Evolutionary conservation across 176 grass and related monocot species (phyloP).

Genomic region (Eragrostis curvula): DNA sequence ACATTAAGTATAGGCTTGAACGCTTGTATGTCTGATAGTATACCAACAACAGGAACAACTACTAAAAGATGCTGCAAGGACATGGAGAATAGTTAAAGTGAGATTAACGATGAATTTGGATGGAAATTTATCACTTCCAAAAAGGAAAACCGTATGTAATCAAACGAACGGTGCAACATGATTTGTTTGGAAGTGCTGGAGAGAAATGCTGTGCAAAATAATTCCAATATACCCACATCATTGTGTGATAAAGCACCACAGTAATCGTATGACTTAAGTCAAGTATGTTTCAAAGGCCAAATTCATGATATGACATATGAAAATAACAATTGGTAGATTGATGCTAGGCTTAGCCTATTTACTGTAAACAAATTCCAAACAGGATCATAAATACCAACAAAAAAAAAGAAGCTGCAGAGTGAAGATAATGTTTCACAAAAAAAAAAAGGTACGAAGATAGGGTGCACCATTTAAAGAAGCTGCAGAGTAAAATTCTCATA

Average conservation of each 20-base stretch:
- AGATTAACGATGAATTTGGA: background rate
- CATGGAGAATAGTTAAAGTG: conserved; percentile 4
- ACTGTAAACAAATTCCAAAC: background rate
- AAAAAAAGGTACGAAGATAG: background rate
- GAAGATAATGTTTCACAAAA: no score
- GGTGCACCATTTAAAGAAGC: background rate
- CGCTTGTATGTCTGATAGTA: conserved; percentile 54
- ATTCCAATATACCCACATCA: background rate
- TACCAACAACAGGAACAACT: conserved; percentile 67
- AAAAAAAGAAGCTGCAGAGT: background rate
- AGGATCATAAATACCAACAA: background rate
- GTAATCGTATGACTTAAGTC: background rate
- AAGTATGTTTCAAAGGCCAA: background rate
- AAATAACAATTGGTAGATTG: background rate
- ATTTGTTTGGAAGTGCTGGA: conserved; percentile 5
- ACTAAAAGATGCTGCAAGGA: conserved; percentile 67
- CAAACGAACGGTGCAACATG: background rate
- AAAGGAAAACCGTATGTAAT: background rate
- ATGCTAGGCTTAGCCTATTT: background rate
- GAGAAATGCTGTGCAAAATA: background rate
- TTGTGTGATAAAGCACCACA: background rate
- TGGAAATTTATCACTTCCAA: background rate
- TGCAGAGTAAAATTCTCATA: background rate
- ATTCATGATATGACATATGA: background rate
- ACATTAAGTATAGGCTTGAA: conserved; percentile 59